Evolutionary conservation across 495 filamentous ascomycete species (phyloP), one percentile per base, ranked within the genome.

Genomic region (Tuber melanosporum): DNA sequence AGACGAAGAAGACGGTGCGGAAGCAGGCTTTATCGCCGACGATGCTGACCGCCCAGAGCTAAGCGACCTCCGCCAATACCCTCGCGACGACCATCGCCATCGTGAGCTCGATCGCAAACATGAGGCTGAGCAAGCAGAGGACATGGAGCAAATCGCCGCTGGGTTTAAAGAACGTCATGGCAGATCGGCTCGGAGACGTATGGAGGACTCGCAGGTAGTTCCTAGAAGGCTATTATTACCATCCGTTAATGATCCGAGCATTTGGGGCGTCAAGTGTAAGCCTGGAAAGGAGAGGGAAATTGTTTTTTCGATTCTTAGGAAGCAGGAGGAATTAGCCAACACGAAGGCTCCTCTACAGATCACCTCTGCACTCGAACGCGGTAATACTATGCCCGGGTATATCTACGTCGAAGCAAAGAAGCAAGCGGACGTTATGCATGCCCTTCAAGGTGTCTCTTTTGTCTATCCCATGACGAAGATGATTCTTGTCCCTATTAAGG

Each of bases 281-380:
- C 92, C 93, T 74, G 94, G 94, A 71, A 98, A 98, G 85, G 96
- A 99, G 85, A 88, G 91, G 66, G 95, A 98, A 80, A 91, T 97
- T 39, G 87, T 99, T 44, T 92, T 92, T 81, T 88, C 89, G 39
- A 91, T 98, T 80, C 91, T 92, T 83, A 95, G 93, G 83, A 91
- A 93, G n/a, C 89, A 95, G 45, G 91, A 94, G 82, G 93, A 97
- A 77, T 86, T 92, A 47, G 81, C 87, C 10, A 87, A 88, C n/a
- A 92, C 91, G 14, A 91, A 92, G 73, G 89, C 93, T 70, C 91
- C 92, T 70, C 85, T 96, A 46, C 88, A 89, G 73, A 94, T 98
- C 74, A 92, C 91, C 6, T 92, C 92, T 0, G 95, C 93, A 19
- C 98, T 99, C 79, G 94, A 98, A 84, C 91, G 95, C 71, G 93